Evolutionary conservation across 176 grass and related monocot species (phyloP).

Genomic region (bread wheat (Triticum aestivum)): IWGSC_CS_RefSeq_v2.1 NC_057814.1:582773873-582774372

Average conservation of each 20-base stretch:
- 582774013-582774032: background rate
- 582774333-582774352: background rate
- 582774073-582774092: background rate
- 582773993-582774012: background rate
- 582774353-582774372: background rate
- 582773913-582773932: background rate
- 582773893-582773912: too few relatives aligned
- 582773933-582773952: background rate
- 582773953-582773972: background rate
- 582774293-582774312: background rate
- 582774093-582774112: background rate
- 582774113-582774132: background rate
- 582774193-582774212: background rate
- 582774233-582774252: background rate
- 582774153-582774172: background rate
- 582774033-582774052: background rate
- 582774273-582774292: accelerated
- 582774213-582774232: background rate
- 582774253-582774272: too few relatives aligned
- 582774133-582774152: background rate
- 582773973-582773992: background rate
- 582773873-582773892: too few relatives aligned
- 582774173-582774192: background rate
- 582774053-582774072: background rate
- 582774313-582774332: background rate